Base-by-base conservation (phyloP, 495 filamentous ascomycete genomes). In the Geoglossum glabrum region DNA sequence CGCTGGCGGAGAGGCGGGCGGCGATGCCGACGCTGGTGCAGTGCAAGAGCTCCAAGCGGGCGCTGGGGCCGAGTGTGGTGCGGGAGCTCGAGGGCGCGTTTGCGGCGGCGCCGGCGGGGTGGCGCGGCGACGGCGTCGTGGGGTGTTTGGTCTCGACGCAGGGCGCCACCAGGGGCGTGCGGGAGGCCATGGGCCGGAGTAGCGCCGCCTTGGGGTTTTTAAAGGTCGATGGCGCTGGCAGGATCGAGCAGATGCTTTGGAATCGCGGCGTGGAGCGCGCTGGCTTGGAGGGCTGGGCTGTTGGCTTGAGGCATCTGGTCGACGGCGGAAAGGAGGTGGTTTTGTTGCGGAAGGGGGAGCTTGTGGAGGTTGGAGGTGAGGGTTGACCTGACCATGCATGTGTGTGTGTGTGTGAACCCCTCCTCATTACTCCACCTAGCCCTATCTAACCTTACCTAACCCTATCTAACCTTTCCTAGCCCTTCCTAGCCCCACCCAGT, bases 41-140 rank as follows among this genome's bases (percentile, higher is more conserved):
- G 66, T 98, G 92, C 72, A 98, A 96, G 70, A 77, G 78, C 19
- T 59, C 74, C 21, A 73, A 72, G 58, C 64, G 71, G 25, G 78
- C 73, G 59, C 64, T 79, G 3, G 74, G 76, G 0, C 89, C 89
- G 26, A 73, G 77, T 36, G 69, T 82, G 49, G 73, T 94, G 15
- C 79, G 92, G 23, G 92, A 96, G 72, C 75, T 96, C 0, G 87
- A 95, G 65, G 92, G 90, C 13, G 77, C 86, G 0, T 81, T 90
- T 61, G 73, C 74, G 2, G 78, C 79, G 19, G 82, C 84, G 36
- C 86, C 85, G 30, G 71, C 74, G 0, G 81, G 80, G 2, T 92
- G 81, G 81, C 71, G 79, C 52, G 75, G 74, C 9, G 63, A 67
- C 9, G 72, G 75, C 17, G 77, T 82, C 10, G 62, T 88, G 26